Conservation (phyloP, 805 yeast species). For the Kazachstania psychrophila region DNA sequence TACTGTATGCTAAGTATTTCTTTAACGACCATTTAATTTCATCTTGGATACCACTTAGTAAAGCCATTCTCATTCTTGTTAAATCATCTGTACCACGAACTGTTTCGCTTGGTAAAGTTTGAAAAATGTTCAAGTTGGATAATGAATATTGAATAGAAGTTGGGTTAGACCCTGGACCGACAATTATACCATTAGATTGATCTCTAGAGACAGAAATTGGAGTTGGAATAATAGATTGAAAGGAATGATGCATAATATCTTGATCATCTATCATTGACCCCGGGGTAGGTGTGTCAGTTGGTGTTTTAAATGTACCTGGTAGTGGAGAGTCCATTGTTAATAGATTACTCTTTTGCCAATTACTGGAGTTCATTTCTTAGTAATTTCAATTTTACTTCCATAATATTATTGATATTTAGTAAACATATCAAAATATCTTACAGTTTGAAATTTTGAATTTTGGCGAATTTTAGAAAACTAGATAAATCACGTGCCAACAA, state of each 20-base stretch:
- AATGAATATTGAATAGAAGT: slow-evolving; percentile 22
- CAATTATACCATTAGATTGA: slow-evolving; percentile 23
- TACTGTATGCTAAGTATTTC: slow-evolving; percentile 31
- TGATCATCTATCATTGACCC: background rate
- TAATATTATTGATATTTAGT: too few relatives aligned
- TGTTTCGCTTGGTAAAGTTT: slow-evolving; percentile 26
- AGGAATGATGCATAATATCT: slow-evolving; percentile 8
- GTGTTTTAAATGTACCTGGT: slow-evolving; percentile 3
- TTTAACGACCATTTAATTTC: slow-evolving; percentile 69
- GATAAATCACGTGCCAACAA: too few relatives aligned
- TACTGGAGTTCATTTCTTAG: too few relatives aligned
- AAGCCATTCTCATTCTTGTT: slow-evolving; percentile 60
- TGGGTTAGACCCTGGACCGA: slow-evolving; percentile 5
- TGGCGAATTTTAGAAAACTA: too few relatives aligned
- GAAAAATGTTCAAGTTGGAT: slow-evolving; percentile 26
- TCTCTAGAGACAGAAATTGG: slow-evolving; percentile 25
- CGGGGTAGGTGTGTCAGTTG: slow-evolving; percentile 2
- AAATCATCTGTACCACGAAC: slow-evolving; percentile 54
- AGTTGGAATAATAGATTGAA: slow-evolving; percentile 19
- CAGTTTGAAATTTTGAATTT: too few relatives aligned
- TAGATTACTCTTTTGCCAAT: too few relatives aligned
- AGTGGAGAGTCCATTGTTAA: slow-evolving; percentile 9
- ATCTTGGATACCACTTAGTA: slow-evolving; percentile 50
- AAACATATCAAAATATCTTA: too few relatives aligned
- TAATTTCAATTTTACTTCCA: too few relatives aligned